Evolutionary conservation across 345 rosid species (phyloP), one percentile per base, ranked within the genome.

Genomic region (Garcia nutans): DNA sequence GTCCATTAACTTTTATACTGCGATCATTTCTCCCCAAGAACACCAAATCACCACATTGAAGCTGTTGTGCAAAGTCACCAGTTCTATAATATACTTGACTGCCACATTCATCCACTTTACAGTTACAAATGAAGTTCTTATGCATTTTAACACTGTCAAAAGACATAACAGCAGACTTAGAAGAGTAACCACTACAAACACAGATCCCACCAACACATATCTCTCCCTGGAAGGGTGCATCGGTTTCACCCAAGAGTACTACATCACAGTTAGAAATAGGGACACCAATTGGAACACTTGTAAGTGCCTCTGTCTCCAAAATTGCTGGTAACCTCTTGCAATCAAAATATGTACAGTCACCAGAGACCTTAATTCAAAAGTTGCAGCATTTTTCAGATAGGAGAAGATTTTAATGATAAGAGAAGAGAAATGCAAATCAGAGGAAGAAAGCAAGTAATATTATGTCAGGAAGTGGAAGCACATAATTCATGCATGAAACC

Each of bases 291-390:
- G 99, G 99, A 77, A 96, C 98, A 83, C 87, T 90, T 77, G 82
- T 65, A 79, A 93, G 78, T 37, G 77, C 75, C 78, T 85, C 90
- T n/a, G 72, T 82, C 80, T 87, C 88, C 85, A 93, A 85, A 81
- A 96, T 82, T 70, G 62, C 70, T n/a, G 92, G 90, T 87, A 96
- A 79, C 81, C 78, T 83, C 80, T 88, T 85, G 89, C 97, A 96
- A 85, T 96, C 98, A 83, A 92, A 96, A 83, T 87, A 93, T 52
- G 89, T 87, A 83, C 97, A 93, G 82, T 96, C 99, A 70, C 98
- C 98, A 73, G 98, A 86, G 59, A 93, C 99, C 99, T 96, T 77
- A 63, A 80, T 83, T 60, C 41, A 81, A 83, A 64, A 78, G 19
- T 74, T 54, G 75, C 24, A 8, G 5, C 17, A 61, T 61, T 26